Conservation (phyloP, 345 rosid genomes). For the Cardamine chenopodiifolia region DNA sequence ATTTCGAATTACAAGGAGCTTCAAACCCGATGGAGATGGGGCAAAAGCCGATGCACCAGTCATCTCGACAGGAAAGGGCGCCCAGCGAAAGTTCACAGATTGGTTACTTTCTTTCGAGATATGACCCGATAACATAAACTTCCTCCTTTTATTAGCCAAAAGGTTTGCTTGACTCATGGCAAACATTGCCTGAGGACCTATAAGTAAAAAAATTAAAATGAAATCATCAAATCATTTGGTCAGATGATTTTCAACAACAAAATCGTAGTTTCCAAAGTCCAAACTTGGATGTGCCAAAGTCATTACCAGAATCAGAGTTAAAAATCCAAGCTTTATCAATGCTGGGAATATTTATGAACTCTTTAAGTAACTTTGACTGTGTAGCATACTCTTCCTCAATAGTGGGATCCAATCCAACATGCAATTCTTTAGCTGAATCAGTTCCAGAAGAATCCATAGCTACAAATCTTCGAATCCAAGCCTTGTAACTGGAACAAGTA, state of each 20-base stretch:
- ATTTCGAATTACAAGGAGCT: constrained; percentile 76
- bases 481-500: constrained; percentile 39
- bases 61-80: constrained; percentile 87
- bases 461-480: constrained; percentile 37
- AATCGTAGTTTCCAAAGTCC: neutral
- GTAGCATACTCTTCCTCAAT: constrained; percentile 69
- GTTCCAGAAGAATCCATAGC: constrained; percentile 57
- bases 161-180: constrained; percentile 78
- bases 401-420: constrained; percentile 54
- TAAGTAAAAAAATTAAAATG: constrained; percentile 1
- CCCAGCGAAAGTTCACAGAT: constrained; percentile 63
- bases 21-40: constrained; percentile 87
- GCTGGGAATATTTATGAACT: constrained; percentile 59
- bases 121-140: constrained; percentile 58
- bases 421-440: constrained; percentile 40
- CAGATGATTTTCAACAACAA: neutral
- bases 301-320: constrained; percentile 55
- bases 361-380: constrained; percentile 73
- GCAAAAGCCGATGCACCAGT: constrained; percentile 60
- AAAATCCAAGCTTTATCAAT: constrained; percentile 88
- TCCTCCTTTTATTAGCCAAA: constrained; percentile 73
- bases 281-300: neutral
- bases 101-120: constrained; percentile 50
- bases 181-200: constrained; percentile 75
- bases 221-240: neutral